Conservation (phyloP, 768 basidiomycete genomes). For the Brasilioporus rufonigricans region DNA sequence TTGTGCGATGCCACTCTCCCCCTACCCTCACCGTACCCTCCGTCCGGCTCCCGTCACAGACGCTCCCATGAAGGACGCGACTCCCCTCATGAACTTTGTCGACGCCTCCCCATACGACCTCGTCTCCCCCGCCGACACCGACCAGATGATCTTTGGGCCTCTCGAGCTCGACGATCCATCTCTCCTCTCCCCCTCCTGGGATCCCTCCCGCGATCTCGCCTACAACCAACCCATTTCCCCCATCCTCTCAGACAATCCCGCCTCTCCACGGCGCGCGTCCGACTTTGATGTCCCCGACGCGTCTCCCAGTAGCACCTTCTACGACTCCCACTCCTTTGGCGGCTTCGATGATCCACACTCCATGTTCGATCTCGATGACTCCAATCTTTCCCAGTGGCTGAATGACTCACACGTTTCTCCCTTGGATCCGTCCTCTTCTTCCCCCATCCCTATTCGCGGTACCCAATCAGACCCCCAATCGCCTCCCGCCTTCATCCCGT, state of each 20-base stretch:
- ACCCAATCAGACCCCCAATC: constrained; percentile 41
- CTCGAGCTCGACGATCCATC: constrained; percentile 33
- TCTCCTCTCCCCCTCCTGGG: constrained; percentile 30
- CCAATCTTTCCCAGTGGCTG: constrained; percentile 57
- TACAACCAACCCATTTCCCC: constrained; percentile 42
- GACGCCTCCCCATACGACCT: constrained; percentile 44
- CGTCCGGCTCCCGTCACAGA: constrained; percentile 19
- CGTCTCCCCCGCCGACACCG: constrained; percentile 27
- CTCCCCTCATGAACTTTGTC: constrained; percentile 34
- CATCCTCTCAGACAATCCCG: constrained; percentile 36
- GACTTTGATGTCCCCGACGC: constrained; percentile 43
- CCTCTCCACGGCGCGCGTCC: constrained; percentile 39
- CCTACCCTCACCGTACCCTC: constrained; percentile 36
- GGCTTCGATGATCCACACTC: constrained; percentile 33
- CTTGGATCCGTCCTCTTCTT: constrained; percentile 40
- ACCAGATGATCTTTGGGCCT: constrained; percentile 36
- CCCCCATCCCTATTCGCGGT: constrained; percentile 63
- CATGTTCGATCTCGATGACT: constrained; percentile 41
- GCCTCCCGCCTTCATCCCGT: constrained; percentile 49
- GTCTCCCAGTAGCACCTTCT: constrained; percentile 36
- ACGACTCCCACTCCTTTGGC: constrained; percentile 32
- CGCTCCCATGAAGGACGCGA: constrained; percentile 29
- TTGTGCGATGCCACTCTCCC: constrained; percentile 41
- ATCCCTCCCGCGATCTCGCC: constrained; percentile 32
- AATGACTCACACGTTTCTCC: constrained; percentile 51